Evolutionary conservation across 1,284 basidiomycete genomes (phyloP).

Genomic region (Cerioporus squamosus): DNA sequence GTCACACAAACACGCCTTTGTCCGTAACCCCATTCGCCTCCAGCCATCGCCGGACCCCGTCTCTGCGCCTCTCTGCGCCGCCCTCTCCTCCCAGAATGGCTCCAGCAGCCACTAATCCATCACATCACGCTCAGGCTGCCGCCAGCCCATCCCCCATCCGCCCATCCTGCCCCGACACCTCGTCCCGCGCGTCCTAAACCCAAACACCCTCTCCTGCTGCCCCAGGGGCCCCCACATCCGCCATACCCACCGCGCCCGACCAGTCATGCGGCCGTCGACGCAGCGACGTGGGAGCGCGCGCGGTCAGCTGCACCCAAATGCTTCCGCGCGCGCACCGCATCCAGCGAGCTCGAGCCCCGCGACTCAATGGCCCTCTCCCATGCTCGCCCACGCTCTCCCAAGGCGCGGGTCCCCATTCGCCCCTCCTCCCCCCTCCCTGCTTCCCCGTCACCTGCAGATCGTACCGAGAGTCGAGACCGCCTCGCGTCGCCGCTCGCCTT

Average conservation of each 20-base stretch:
- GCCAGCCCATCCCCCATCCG: constrained; percentile 3
- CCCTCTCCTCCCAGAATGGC: constrained; percentile 2
- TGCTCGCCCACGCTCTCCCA: neutral
- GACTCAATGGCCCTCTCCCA: constrained; percentile 2
- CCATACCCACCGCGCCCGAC: neutral
- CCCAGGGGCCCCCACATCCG: neutral
- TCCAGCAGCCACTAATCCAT: constrained; percentile 6
- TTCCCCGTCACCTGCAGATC: neutral
- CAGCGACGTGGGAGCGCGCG: neutral
- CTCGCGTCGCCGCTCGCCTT: neutral
- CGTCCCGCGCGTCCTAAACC: constrained; percentile 1
- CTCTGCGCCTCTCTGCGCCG: neutral
- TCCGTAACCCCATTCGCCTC: neutral
- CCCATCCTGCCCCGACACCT: constrained; percentile 7
- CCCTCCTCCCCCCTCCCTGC: neutral
- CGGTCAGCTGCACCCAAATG: constrained; percentile 3
- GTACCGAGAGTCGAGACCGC: neutral
- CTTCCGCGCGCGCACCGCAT: constrained; percentile 1
- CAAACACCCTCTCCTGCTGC: neutral
- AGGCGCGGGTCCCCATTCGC: neutral
- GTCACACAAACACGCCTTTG: no score
- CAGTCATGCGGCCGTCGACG: neutral
- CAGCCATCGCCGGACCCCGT: no score
- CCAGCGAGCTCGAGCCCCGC: no score
- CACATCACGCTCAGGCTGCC: neutral